Evolutionary conservation across 345 rosid genomes (phyloP), one percentile per base, ranked within the genome.

Genomic region (Gossypium arboreum): DNA sequence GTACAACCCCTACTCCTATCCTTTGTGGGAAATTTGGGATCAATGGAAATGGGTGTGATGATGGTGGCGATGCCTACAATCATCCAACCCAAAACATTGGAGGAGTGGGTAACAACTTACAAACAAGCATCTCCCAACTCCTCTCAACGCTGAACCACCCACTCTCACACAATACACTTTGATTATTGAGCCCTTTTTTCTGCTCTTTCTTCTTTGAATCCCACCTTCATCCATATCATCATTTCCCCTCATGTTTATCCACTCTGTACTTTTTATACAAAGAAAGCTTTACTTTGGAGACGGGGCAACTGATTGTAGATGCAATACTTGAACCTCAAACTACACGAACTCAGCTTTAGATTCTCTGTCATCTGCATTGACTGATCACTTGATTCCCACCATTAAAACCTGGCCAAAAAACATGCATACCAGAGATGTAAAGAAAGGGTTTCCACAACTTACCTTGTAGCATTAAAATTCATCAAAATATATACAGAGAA

Each of bases 21-120:
- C 7, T 5, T 34, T 5, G 7, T 1, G 7, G 41, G 41, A 34
- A 34, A 34, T 34, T 34, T 34, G 41, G 41, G 9, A 17, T 68
- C 72, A 83, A 77, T 83, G 72, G 71, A 85, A 85, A 76, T 83
- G 90, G 57, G 44, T 79, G 74, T 73, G 86, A 22, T 83, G 87
- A 68, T 83, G 84, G 39, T 84, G 84, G 0, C 59, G 83, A 57
- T 85, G 90, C 67, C 87, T 77, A 2, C 70, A 34, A 12, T 85
- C 85, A 73, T 87, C 90, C 76, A 75, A 78, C 3, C 88, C 88
- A 68, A 77, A 79, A 77, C 88, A 85, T 24, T 80, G 88, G 10
- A 87, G 24, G 66, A 83, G 63, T 11, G 88, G 90, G 65, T 76
- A 85, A 62, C 83, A 83, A 47, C 81, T 68, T 66, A 87, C 83